Evolutionary conservation across 2,329 filamentous ascomycete genomes (phyloP).

Genomic region (Claviceps purpurea): DNA sequence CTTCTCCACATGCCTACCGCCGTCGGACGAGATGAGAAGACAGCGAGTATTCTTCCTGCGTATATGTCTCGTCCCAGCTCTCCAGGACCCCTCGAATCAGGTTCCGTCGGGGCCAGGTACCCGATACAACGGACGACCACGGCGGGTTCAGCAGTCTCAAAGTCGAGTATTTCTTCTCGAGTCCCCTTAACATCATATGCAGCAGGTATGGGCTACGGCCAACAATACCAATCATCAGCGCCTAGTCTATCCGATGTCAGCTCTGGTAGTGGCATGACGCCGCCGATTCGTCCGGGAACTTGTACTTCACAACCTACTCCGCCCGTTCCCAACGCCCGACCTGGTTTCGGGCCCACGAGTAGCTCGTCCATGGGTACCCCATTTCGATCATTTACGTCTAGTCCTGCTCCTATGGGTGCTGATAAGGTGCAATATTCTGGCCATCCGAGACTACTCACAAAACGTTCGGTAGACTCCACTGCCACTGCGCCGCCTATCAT

Average conservation of each 20-base stretch:
- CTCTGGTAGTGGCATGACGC: conserved; percentile 8
- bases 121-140: conserved; percentile 38
- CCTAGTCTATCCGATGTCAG: conserved; percentile 20
- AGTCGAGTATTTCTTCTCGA: conserved; percentile 49
- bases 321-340: conserved; percentile 8
- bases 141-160: conserved; percentile 40
- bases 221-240: conserved; percentile 22
- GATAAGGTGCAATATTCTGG: conserved; percentile 19
- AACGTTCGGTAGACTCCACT: conserved; percentile 19
- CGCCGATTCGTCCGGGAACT: conserved; percentile 22
- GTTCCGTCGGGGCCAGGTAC: conserved; percentile 36
- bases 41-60: conserved; percentile 44
- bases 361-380: conserved; percentile 7
- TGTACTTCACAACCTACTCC: conserved; percentile 23
- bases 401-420: conserved; percentile 16
- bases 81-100: conserved; percentile 38
- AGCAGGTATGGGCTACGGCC: conserved; percentile 43
- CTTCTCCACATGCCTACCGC: conserved; percentile 43
- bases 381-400: conserved; percentile 15
- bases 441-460: conserved; percentile 18
- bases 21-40: conserved; percentile 46
- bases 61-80: conserved; percentile 49
- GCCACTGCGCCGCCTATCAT: conserved; percentile 7
- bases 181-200: conserved; percentile 48
- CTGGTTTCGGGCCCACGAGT: conserved; percentile 8